phyloP scores from a whole-genome alignment of 148 eudicot species.

The Rhododendron williamsianum region DNA sequence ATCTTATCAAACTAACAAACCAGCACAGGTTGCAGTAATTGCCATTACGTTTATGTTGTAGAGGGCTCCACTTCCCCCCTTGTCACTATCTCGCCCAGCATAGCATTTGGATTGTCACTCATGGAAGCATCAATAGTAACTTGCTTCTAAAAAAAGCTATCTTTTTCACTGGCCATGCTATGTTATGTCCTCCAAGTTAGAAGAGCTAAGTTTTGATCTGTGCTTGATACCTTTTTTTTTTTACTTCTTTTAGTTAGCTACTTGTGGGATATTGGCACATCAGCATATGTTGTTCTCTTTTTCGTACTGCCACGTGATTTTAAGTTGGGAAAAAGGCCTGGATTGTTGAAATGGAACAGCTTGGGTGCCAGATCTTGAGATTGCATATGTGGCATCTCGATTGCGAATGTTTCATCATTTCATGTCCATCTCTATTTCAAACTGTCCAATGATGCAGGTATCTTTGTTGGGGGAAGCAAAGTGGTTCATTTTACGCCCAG shows the following conservation, averaged over 20 bases:
- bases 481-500: constrained; percentile 87
- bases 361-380: background rate
- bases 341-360: background rate
- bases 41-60: no score
- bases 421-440: background rate
- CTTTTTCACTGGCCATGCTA: background rate
- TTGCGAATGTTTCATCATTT: background rate
- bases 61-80: no score
- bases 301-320: background rate
- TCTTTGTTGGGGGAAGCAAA: constrained; percentile 90
- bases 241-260: background rate
- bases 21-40: background rate
- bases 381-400: background rate
- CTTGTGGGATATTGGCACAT: background rate
- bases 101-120: background rate
- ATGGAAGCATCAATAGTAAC: background rate
- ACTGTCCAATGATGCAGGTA: constrained; percentile 47
- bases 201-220: constrained; percentile 1
- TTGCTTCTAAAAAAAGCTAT: background rate
- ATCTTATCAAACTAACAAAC: background rate
- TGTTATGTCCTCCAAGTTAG: background rate
- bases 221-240: background rate
- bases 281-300: background rate
- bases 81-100: background rate
- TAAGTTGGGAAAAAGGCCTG: background rate